Evolutionary conservation across 257 asterid genomes (phyloP), one percentile per base, ranked within the genome.

Genomic region (Apocynum venetum): DNA sequence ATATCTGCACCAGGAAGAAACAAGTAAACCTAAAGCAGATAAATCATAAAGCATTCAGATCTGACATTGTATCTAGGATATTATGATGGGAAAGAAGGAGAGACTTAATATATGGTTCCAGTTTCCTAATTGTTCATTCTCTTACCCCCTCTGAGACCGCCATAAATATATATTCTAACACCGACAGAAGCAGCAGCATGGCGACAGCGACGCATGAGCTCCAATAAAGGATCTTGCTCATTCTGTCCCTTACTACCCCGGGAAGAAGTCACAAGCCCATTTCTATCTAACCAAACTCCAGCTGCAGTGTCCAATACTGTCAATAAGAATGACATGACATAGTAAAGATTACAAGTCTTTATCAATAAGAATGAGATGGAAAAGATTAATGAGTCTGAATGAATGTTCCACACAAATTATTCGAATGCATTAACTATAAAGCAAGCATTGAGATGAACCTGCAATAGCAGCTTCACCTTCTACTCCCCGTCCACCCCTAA

Each of bases 121-220:
- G 25, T 49, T 71, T 38, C 61, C 61, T 25, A 52, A 9, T 66
- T 38, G 56, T 17, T 17, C 53, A 77, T 80, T 49, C 52, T 57
- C 40, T 64, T 81, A 96, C 99, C 99, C 89, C 99, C 98, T 86
- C 83, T 93, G 38, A 96, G 85, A 82, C 99, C 99, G 74, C 99
- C 99, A 78, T 89, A 84, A 85, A 83, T 67, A 88, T 96, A 96
- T 81, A 96, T 89, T 77, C 95, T 87, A 71, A 87, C 90, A 72
- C 97, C 99, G 82, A 93, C 97, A 76, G 99, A 90, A 82, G 99
- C 97, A 84, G 97, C 97, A 38, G 98, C 99, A 80, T 96, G 99
- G 78, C 99, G 97, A 82, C 98, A 93, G 71, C 99, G 91, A 75
- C 96, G 93, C 98, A 93, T 90, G 53, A 90, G 78, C 86, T 93